These are phyloP conservation scores for Raffaelea ambrosiae DNA, from an alignment of 2,329 filamentous ascomycete genomes.

Conservation along the genomic window DNA sequence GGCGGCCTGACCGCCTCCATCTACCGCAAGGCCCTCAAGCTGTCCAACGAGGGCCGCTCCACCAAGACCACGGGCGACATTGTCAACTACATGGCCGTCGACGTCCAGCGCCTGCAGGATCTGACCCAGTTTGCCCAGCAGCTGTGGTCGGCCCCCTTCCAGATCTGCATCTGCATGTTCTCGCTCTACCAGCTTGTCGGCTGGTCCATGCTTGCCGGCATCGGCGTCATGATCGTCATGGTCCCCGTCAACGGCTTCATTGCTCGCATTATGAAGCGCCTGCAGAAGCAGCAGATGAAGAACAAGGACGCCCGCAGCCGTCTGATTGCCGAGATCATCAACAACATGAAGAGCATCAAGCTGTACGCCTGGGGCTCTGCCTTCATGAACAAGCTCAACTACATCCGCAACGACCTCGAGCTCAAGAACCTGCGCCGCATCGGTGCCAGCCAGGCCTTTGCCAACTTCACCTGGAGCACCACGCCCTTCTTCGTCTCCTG, in stretches of 20 bases:
- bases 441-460: constrained; percentile 84
- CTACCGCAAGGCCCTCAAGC: constrained; percentile 79
- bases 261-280: constrained; percentile 82
- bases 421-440: constrained; percentile 94
- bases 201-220: constrained; percentile 88
- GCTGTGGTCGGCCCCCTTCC: constrained; percentile 93
- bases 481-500: constrained; percentile 97
- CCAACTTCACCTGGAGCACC: constrained; percentile 97
- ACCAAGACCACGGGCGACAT: constrained; percentile 93
- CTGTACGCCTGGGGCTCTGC: constrained; percentile 95
- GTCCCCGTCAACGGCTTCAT: constrained; percentile 92
- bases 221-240: constrained; percentile 91
- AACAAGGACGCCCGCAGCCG: constrained; percentile 94
- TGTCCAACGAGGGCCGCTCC: constrained; percentile 88
- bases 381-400: constrained; percentile 96
- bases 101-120: constrained; percentile 91
- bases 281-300: constrained; percentile 97
- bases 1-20: constrained; percentile 82
- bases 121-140: constrained; percentile 93
- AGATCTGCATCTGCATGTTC: constrained; percentile 91
- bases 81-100: constrained; percentile 98
- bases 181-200: constrained; percentile 95
- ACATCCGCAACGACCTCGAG: constrained; percentile 91
- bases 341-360: constrained; percentile 99
- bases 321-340: constrained; percentile 93